Evolutionary conservation across 2,329 filamentous ascomycete species (phyloP), one percentile per base, ranked within the genome.

Genomic region (Lasiodiplodia gonubiensis): DNA sequence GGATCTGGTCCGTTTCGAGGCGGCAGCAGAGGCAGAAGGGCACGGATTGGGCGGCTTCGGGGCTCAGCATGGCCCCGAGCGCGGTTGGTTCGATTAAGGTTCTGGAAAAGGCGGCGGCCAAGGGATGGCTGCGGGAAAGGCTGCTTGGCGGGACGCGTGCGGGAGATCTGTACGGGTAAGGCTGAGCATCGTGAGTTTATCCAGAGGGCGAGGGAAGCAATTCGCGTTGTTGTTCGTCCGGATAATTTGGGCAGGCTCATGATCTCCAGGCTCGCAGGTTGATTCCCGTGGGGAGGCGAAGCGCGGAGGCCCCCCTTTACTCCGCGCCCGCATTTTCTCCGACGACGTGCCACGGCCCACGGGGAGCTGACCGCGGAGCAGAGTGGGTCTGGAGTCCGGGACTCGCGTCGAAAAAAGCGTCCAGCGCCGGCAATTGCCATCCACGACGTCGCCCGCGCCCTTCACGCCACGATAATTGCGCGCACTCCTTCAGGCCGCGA

Each of bases 201-300:
- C 49, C 61, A 46, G 49, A 30, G 48, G 48, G 27, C n/a, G 37
- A 30, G 35, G 61, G 49, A 11, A 39, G 49, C 25, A 61, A 30
- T 35, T 30, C 33, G 61, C 46, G 48, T 46, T 64, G 61, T 64
- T 64, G 61, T 64, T 64, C 59, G 61, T 42, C 61, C 61, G 61
- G 61, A 21, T 64, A 64, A 64, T 39, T 51, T 53, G 49, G 49
- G 23, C 18, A 23, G 21, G 48, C 18, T 18, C 61, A 64, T 54
- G 61, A 64, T 64, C 61, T 64, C 49, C 61, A 37, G 42, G 14
- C 46, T 52, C 27, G 59, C 59, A 63, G 59, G 59, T 27, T 51
- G 59, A 51, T 51, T 25, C 16, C 27, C 39, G 59, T 63, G 59
- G 42, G 59, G 59, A 61, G 57, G 35, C 37, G 55, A 48, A 59